Base-by-base conservation (phyloP, 306 rosid species). In the Trifolium repens region DNA sequence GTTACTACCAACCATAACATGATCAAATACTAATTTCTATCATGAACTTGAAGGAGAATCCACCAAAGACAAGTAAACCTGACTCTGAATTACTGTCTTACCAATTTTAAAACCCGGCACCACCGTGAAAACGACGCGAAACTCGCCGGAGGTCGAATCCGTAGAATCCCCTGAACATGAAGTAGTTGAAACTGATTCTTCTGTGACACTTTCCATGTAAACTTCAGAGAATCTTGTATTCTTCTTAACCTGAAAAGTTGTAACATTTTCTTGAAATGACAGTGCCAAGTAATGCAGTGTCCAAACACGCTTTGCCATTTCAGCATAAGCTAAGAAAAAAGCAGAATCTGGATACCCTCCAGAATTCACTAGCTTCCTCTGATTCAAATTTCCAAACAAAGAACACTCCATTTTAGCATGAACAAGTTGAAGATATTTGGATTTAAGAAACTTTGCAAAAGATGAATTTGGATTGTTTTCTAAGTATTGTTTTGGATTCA, bases 341-440 rank as follows among this genome's bases (percentile, higher is more conserved):
- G 88, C 32, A 44, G 90, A 86, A 50, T 92, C 97, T 3, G 99
- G 96, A 49, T 77, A 87, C 1, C 93, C 92, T 3, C 96, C 94
- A 68, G 96, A 83, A 67, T 73, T 90, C 35, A 94, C 71, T 0
- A 84, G 14, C 80, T 94, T 94, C 74, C 99, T 86, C 82, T 85
- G 93, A 81, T 86, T 94, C 81, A 92, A 76, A 60, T 92, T 94
- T 0, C 99, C 99, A 74, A 92, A 94, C 7, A 94, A 80, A 11
- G 99, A 94, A 46, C 97, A 91, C 78, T 94, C 99, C 99, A 94
- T 94, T 69, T 94, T 94, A 26, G 97, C 94, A 47, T 94, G 97
- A 39, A 91, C 90, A 9, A 90, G 77, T 40, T 89, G 89, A 35
- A 87, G 83, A 64, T 90, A 94, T 86, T 94, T 94, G 50, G 87